These are phyloP conservation scores for Rhizophagus sp. DNA, from an alignment of 192 early-diverging fungal species.

Conservation along the genomic window DNA sequence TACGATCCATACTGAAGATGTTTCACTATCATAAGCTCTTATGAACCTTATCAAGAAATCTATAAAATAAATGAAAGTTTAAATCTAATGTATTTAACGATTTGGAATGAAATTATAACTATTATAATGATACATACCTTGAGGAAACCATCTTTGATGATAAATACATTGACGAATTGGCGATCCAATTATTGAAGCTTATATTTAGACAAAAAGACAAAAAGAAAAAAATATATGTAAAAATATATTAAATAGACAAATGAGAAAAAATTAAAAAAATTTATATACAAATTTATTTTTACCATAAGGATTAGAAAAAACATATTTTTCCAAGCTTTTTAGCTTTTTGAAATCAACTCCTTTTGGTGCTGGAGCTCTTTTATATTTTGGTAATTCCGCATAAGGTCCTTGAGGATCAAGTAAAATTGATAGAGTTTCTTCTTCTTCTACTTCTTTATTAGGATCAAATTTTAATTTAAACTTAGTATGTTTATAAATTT, in stretches of 20 bases:
- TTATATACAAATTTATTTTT: not conserved
- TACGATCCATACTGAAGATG: slow-evolving; percentile 2
- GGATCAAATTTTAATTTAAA: not conserved
- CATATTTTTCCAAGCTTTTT: not conserved
- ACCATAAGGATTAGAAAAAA: slow-evolving; percentile 12
- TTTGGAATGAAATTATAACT: not conserved
- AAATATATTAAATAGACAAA: not conserved
- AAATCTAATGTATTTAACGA: not conserved
- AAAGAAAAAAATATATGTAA: no score
- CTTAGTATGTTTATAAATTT: no score
- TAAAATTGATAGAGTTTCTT: not conserved
- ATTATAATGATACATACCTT: not conserved
- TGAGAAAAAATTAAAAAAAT: not conserved
- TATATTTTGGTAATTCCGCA: not conserved
- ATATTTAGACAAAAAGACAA: not conserved
- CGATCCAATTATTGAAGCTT: not conserved
- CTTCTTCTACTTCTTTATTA: no score
- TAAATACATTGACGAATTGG: slow-evolving; percentile 13
- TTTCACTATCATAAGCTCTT: slow-evolving; percentile 15
- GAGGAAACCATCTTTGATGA: slow-evolving; percentile 16
- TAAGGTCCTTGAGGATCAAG: slow-evolving; percentile 8
- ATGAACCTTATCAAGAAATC: slow-evolving; percentile 21
- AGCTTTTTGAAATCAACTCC: not conserved
- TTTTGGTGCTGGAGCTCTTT: not conserved
- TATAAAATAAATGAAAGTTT: slow-evolving; percentile 2